Conservation (phyloP, 2,329 filamentous ascomycete genomes). For the Emericellopsis atlantica region DNA sequence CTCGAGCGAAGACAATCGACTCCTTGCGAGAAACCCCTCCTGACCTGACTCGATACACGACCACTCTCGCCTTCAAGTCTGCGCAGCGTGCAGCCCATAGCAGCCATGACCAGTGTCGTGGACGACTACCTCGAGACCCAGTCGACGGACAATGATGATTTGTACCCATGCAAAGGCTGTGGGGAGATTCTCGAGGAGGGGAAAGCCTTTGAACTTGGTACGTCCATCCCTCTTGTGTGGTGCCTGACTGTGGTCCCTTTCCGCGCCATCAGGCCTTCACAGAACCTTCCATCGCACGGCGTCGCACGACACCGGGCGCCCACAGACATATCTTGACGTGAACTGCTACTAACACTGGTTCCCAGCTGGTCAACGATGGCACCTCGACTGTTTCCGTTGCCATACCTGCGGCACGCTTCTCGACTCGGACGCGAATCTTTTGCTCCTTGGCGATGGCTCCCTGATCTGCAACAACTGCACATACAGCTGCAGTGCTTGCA, state of each 20-base stretch:
- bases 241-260: background rate
- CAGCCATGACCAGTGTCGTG: slow-evolving; percentile 34
- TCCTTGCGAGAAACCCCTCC: slow-evolving; percentile 3
- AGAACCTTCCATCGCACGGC: background rate
- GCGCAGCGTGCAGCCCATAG: slow-evolving; percentile 1
- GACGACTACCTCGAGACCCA: slow-evolving; percentile 52
- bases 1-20: too few relatives aligned
- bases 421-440: slow-evolving; percentile 94
- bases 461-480: slow-evolving; percentile 99
- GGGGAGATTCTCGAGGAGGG: slow-evolving; percentile 98
- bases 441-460: slow-evolving; percentile 92
- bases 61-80: background rate
- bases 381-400: slow-evolving; percentile 97
- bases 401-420: slow-evolving; percentile 91
- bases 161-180: slow-evolving; percentile 85
- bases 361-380: slow-evolving; percentile 88
- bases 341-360: slow-evolving; percentile 3
- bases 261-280: background rate
- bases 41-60: background rate
- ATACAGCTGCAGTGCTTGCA: slow-evolving; percentile 94
- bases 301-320: slow-evolving; percentile 9
- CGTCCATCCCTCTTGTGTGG: slow-evolving; percentile 12
- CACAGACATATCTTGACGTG: slow-evolving; percentile 3
- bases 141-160: slow-evolving; percentile 62
- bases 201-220: slow-evolving; percentile 95